These are phyloP conservation scores for Kappamyces sp. DNA, from an alignment of 192 early-diverging fungal species.

Conservation along the genomic window DNA sequence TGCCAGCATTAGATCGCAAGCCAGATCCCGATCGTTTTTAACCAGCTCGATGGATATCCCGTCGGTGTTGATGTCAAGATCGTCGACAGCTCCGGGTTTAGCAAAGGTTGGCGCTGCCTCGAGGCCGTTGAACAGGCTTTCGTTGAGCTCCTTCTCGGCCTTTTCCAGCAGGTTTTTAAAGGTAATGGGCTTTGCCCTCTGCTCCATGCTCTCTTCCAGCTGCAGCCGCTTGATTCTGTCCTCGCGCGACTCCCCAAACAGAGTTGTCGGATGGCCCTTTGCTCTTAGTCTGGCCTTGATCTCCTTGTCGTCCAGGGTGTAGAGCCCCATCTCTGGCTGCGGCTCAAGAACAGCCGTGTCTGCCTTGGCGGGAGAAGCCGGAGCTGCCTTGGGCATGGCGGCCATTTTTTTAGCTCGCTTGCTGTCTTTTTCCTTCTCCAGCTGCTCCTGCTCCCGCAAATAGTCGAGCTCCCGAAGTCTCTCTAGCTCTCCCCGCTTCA, in stretches of 20 bases:
- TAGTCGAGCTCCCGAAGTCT: slow-evolving; percentile 56
- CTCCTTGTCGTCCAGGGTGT: slow-evolving; percentile 65
- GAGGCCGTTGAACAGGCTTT: slow-evolving; percentile 14
- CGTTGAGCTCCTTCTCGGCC: slow-evolving; percentile 59
- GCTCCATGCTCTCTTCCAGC: slow-evolving; percentile 74
- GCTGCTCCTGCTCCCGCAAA: slow-evolving; percentile 40
- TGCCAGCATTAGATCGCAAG: slow-evolving; percentile 66
- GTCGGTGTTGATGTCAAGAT: slow-evolving; percentile 61
- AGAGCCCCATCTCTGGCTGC: slow-evolving; percentile 1
- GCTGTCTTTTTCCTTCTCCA: slow-evolving; percentile 38
- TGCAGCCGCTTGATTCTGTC: slow-evolving; percentile 76
- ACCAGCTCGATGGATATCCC: slow-evolving; percentile 66
- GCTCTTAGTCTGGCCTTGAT: slow-evolving; percentile 75
- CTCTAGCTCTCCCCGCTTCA: slow-evolving; percentile 77
- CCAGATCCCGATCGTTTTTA: slow-evolving; percentile 69
- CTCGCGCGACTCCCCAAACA: slow-evolving; percentile 86
- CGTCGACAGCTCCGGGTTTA: slow-evolving; percentile 31
- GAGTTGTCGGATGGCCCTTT: slow-evolving; percentile 78
- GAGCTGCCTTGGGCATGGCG: slow-evolving; percentile 2
- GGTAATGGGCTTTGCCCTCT: slow-evolving; percentile 48
- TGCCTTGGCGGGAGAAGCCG: neutral
- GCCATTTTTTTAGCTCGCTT: slow-evolving; percentile 26
- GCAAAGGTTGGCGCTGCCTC: slow-evolving; percentile 41
- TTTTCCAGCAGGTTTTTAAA: slow-evolving; percentile 78
- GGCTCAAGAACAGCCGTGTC: neutral